Conservation (phyloP, 352 stramenopile genomes). For the Phytophthora cactorum region DNA sequence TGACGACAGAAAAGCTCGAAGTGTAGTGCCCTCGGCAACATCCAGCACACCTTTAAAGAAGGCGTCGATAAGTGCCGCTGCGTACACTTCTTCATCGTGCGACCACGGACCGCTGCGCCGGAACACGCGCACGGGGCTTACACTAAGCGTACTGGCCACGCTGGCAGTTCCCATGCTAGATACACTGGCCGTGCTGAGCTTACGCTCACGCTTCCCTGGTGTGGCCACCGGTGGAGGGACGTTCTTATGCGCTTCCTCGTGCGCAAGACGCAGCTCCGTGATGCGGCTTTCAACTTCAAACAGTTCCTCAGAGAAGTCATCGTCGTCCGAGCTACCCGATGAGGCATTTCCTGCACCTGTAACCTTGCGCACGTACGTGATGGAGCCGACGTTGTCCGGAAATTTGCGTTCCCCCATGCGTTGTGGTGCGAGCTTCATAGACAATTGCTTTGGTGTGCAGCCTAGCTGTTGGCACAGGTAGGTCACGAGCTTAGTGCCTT, state of each 20-base stretch:
- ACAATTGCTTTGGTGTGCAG: slow-evolving; percentile 62
- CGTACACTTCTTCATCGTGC: slow-evolving; percentile 73
- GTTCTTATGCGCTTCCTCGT: slow-evolving; percentile 47
- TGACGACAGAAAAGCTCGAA: slow-evolving; percentile 66
- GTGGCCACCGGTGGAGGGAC: slow-evolving; percentile 3
- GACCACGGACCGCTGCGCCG: slow-evolving; percentile 71
- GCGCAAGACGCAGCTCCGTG: slow-evolving; percentile 54
- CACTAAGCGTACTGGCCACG: slow-evolving; percentile 28
- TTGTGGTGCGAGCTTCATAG: slow-evolving; percentile 72
- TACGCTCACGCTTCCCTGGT: slow-evolving; percentile 36
- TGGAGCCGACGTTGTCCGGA: slow-evolving; percentile 59
- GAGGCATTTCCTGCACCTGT: slow-evolving; percentile 6
- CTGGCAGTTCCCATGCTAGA: slow-evolving; percentile 34
- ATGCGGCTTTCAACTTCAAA: slow-evolving; percentile 59
- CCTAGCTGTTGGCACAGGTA: slow-evolving; percentile 67
- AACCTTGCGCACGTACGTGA: slow-evolving; percentile 55
- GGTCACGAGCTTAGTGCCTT: slow-evolving; percentile 61
- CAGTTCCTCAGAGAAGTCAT: slow-evolving; percentile 50
- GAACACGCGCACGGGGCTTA: slow-evolving; percentile 39
- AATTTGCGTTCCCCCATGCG: slow-evolving; percentile 62
- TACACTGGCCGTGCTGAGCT: slow-evolving; percentile 33
- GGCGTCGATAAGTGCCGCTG: slow-evolving; percentile 63
- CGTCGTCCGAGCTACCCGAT: slow-evolving; percentile 18
- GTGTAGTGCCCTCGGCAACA: slow-evolving; percentile 66
- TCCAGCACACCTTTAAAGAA: slow-evolving; percentile 75